phyloP scores from a whole-genome alignment of 306 rosid species.

The Begonia peltatifolia region DNA sequence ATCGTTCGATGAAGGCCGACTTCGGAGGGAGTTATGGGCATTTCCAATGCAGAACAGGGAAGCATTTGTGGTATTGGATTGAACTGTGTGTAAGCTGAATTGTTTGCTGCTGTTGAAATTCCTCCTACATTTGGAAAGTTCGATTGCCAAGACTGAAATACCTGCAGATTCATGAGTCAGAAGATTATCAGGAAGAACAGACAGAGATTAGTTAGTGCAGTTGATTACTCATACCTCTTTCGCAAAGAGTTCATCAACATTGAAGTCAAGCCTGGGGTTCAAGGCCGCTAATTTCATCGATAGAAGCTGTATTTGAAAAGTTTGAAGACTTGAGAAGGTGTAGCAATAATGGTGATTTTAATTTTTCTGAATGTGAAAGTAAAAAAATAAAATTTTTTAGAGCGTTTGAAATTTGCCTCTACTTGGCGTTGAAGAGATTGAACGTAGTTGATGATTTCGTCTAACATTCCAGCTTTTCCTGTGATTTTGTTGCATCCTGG shows the following conservation, averaged over 20 bases:
- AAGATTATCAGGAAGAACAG: neutral
- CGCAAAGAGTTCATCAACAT: slow-evolving; percentile 52
- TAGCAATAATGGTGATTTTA: too few species aligned
- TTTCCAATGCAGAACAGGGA: slow-evolving; percentile 40
- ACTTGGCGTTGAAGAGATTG: slow-evolving; percentile 82
- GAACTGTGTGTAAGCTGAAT: slow-evolving; percentile 39
- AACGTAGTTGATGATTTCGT: slow-evolving; percentile 89
- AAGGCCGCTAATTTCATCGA: slow-evolving; percentile 89
- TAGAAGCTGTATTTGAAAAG: slow-evolving; percentile 41
- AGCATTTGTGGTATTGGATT: slow-evolving; percentile 38
- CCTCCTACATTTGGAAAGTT: slow-evolving; percentile 31
- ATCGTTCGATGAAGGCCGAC: too few species aligned
- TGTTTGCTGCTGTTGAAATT: slow-evolving; percentile 30
- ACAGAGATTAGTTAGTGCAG: neutral
- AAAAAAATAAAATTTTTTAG: neutral
- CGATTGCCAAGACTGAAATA: neutral
- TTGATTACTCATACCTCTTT: slow-evolving; percentile 46
- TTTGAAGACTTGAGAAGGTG: too few species aligned
- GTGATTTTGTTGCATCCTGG: slow-evolving; percentile 92
- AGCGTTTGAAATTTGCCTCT: slow-evolving; percentile 25
- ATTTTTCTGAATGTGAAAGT: neutral
- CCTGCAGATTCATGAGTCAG: slow-evolving; percentile 22
- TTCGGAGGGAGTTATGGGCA: slow-evolving; percentile 32
- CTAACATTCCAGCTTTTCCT: slow-evolving; percentile 95
- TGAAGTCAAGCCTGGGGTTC: slow-evolving; percentile 67